Conservation (phyloP, 345 rosid genomes). For the Eucalyptus shirleyi region DNA sequence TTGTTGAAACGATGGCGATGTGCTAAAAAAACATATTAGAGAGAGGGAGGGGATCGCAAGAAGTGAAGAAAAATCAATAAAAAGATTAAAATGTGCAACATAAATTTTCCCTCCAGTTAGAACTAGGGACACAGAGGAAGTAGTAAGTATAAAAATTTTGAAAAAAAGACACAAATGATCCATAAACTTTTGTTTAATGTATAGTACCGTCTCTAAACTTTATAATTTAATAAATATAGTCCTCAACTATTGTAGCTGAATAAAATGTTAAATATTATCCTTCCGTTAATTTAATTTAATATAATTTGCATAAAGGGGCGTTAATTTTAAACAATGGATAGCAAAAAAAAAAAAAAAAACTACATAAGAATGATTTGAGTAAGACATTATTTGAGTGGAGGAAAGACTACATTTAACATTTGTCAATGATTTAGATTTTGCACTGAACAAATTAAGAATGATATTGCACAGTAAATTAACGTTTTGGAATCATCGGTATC, state of each 20-base stretch:
- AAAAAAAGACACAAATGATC: too few relatives aligned
- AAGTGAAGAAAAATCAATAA: neutral
- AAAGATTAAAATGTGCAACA: neutral
- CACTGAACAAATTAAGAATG: neutral
- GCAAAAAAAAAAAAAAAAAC: too few relatives aligned
- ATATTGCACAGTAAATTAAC: too few relatives aligned
- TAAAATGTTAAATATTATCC: too few relatives aligned
- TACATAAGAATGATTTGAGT: too few relatives aligned
- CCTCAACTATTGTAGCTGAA: too few relatives aligned
- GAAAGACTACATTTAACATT: neutral
- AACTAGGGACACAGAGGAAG: neutral
- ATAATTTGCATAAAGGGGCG: neutral
- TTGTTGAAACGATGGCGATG: neutral
- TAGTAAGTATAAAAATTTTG: neutral
- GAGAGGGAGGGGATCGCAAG: neutral
- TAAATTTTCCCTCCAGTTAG: neutral
- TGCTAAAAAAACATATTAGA: neutral
- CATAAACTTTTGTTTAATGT: too few relatives aligned
- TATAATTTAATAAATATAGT: too few relatives aligned
- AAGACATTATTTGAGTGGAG: neutral
- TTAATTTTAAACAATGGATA: too few relatives aligned
- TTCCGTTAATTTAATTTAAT: too few relatives aligned
- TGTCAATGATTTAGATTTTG: neutral
- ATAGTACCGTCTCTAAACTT: rapidly evolving
- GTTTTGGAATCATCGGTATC: rapidly evolving